Percentiles rank a stretch among this genome's conserved stretches.
Conservation (phyloP, 2,329 filamentous ascomycete genomes). For the Ophiocordyceps sinensis region DNA sequence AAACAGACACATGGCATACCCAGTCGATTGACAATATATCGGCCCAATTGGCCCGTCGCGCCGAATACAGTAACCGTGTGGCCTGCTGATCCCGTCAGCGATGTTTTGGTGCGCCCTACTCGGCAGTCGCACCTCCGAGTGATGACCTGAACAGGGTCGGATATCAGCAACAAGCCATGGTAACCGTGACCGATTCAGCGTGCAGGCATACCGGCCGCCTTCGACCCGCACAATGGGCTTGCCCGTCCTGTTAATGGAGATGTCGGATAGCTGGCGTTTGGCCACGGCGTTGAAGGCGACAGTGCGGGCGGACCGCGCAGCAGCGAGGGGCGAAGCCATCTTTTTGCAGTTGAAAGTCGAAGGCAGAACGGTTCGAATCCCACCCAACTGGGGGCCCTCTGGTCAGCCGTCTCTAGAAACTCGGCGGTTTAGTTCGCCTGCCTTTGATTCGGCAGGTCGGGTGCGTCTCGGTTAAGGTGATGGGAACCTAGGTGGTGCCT, state of each 20-base stretch:
- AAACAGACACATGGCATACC: slow-evolving; percentile 31
- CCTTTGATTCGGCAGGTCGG: background rate
- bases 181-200: slow-evolving; percentile 9
- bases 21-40: slow-evolving; percentile 94
- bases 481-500: too few species aligned
- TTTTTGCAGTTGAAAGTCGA: slow-evolving; percentile 19
- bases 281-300: slow-evolving; percentile 31
- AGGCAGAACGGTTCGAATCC: background rate
- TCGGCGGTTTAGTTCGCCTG: background rate
- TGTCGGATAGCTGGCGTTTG: slow-evolving; percentile 54
- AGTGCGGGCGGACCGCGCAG: slow-evolving; percentile 37
- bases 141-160: slow-evolving; percentile 48
- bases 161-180: slow-evolving; percentile 12
- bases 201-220: slow-evolving; percentile 63
- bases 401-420: background rate
- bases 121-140: slow-evolving; percentile 55
- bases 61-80: slow-evolving; percentile 97
- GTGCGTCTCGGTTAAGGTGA: background rate
- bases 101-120: slow-evolving; percentile 5
- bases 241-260: slow-evolving; percentile 87
- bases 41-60: slow-evolving; percentile 85
- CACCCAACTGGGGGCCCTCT: background rate
- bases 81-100: slow-evolving; percentile 36
- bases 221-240: slow-evolving; percentile 83
- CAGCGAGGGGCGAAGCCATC: slow-evolving; percentile 43